These are phyloP conservation scores for Bothriochloa decipiens DNA, from an alignment of 176 grass and related monocot species.

Conservation along the genomic window DNA sequence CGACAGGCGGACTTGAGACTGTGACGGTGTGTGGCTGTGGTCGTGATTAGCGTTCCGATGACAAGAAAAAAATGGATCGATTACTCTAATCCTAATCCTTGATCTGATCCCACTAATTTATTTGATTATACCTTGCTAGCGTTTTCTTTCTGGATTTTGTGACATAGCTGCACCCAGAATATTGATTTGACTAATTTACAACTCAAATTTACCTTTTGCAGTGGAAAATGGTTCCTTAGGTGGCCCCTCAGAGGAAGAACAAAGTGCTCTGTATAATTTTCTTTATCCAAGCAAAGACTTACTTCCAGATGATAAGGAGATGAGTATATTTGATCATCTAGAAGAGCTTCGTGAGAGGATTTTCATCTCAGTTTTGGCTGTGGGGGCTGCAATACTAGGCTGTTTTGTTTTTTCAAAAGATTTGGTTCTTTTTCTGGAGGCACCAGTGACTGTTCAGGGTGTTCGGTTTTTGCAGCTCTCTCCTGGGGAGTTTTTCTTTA, in stretches of 20 bases:
- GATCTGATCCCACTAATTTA: not conserved
- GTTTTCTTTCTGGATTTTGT: constrained; percentile 17
- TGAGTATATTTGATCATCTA: constrained; percentile 97
- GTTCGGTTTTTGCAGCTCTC: constrained; percentile 95
- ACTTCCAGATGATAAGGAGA: constrained; percentile 96
- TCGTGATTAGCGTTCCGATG: no score
- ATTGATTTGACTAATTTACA: constrained; percentile 1
- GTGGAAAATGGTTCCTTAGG: constrained; percentile 56
- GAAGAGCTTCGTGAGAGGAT: constrained; percentile 93
- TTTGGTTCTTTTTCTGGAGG: constrained; percentile 83
- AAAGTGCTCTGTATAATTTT: constrained; percentile 70
- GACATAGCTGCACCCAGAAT: constrained; percentile 19
- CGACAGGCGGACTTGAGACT: no score
- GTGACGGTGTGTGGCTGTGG: no score
- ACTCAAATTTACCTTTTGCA: constrained; percentile 32
- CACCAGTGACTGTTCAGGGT: constrained; percentile 88
- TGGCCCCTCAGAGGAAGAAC: constrained; percentile 49
- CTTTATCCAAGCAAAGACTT: constrained; percentile 92
- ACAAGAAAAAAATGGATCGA: no score
- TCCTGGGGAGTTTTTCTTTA: constrained; percentile 99
- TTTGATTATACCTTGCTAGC: constrained; percentile 20
- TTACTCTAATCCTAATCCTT: no score
- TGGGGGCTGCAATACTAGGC: constrained; percentile 82
- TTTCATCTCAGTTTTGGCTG: constrained; percentile 85
- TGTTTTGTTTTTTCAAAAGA: constrained; percentile 93